Base-by-base conservation (phyloP, 257 asterid species). In the Rubia yunnanensis region DNA sequence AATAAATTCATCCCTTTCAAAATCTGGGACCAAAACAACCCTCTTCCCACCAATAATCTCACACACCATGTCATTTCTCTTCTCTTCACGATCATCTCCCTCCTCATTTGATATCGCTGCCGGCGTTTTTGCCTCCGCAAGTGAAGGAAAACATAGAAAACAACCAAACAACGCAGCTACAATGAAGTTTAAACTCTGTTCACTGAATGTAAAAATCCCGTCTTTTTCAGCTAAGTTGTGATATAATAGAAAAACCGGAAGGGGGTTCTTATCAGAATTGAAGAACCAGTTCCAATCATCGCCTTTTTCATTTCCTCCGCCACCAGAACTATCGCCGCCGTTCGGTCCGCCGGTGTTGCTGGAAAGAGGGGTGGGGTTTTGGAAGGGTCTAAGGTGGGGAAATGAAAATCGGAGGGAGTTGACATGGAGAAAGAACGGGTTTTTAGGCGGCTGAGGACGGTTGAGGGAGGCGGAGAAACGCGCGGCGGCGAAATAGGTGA, bases 1-100 rank as follows among this genome's bases (percentile, higher is more conserved):
- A 49, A 92, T 34, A 70, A 87, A 89, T 76, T 81, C 95, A 66
- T 92, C 97, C 75, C 82, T 89, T 0, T 70, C 59, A 71, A 80
- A 72, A 84, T 92, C 95, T 1, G 88, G 81, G 27, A 83, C 78
- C 66, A 92, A 78, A 80, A 82, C 82, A 65, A 84, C 77, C 78
- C 67, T 79, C 83, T 78, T 92, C 50, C 96, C 99, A 15, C 95
- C 96, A 76, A 72, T 82, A 64, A 89, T 80, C 74, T 89, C 97
- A 72, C 69, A 84, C 23, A 87, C 80, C 18, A 62, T 31, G 31
- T 39, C 77, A 2, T 60, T 60, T 60, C 10, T 48, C 64, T 34
- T 36, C 7, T 75, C 91, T 44, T 76, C 84, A 22, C 39, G 68
- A 10, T 66, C 79, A 34, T 64, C 74, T 72, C 23, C 60, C 27